Percentiles rank a stretch among this genome's conserved stretches.
phyloP scores from a whole-genome alignment of 805 yeast genomes.

The Pichia membranifaciens region DNA sequence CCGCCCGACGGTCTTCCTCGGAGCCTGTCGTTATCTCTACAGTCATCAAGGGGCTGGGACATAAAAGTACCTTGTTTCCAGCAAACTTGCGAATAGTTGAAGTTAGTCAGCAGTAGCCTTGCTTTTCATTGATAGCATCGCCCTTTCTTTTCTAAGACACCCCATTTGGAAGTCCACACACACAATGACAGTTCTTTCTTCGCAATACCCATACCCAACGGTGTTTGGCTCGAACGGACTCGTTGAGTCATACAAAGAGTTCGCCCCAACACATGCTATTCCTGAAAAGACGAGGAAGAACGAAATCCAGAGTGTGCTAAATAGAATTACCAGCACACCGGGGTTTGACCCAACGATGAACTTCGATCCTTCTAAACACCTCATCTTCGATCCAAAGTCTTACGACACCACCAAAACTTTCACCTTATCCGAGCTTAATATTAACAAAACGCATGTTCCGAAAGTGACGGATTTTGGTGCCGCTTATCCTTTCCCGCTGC shows the following conservation, averaged over 20 bases:
- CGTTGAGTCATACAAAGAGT: constrained; percentile 9
- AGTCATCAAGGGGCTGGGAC: too few species aligned
- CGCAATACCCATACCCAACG: constrained; percentile 10
- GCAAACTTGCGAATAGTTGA: too few species aligned
- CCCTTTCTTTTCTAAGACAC: neutral
- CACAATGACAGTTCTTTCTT: neutral
- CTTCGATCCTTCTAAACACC: constrained; percentile 36
- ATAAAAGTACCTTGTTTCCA: too few species aligned
- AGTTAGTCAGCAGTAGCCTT: too few species aligned
- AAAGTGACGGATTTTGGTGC: constrained; percentile 37
- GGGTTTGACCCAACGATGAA: constrained; percentile 23
- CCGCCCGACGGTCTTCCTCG: neutral
- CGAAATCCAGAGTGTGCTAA: constrained; percentile 20
- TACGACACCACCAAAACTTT: constrained; percentile 33
- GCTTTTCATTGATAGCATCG: too few species aligned
- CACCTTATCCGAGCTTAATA: constrained; percentile 34
- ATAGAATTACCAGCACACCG: constrained; percentile 19
- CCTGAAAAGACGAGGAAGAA: constrained; percentile 25
- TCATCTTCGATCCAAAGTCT: constrained; percentile 27
- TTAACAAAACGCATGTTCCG: constrained; percentile 32
- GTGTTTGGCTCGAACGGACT: constrained; percentile 9
- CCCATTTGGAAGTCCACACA: neutral
- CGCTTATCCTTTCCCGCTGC: constrained; percentile 52
- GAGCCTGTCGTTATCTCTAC: too few species aligned
- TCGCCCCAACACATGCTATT: constrained; percentile 11